Percentiles rank a stretch among this genome's conserved stretches.
Conservation (phyloP, 257 asterid species). For the Eucommia ulmoides region DNA sequence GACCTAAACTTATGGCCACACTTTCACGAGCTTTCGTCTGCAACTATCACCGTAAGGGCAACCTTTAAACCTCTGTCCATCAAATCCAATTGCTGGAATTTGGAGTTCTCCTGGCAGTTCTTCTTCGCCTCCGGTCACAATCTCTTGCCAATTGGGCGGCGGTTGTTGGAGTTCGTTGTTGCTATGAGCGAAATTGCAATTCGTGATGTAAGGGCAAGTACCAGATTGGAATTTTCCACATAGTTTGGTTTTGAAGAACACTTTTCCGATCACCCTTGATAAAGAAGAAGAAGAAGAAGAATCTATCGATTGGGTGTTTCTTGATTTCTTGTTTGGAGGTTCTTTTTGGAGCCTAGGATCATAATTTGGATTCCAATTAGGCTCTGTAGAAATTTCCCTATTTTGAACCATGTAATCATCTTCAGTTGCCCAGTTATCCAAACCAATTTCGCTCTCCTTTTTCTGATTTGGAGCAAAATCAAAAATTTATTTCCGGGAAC, state of each 20-base stretch:
- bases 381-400: too few species aligned
- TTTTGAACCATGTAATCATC: too few species aligned
- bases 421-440: too few species aligned
- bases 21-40: constrained; percentile 15
- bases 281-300: constrained; percentile 30
- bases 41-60: constrained; percentile 19
- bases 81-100: constrained; percentile 11
- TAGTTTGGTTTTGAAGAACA: constrained; percentile 63
- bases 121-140: constrained; percentile 61
- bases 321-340: constrained; percentile 40
- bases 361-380: too few species aligned
- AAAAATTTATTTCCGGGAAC: too few species aligned
- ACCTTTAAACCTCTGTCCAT: constrained; percentile 17
- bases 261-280: constrained; percentile 60
- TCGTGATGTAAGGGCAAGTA: constrained; percentile 61
- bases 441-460: too few species aligned
- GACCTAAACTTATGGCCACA: constrained; percentile 20
- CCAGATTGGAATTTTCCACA: constrained; percentile 73
- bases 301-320: constrained; percentile 34
- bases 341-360: too few species aligned
- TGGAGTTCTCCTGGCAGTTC: constrained; percentile 61
- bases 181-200: constrained; percentile 64
- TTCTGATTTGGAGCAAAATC: too few species aligned
- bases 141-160: constrained; percentile 79
- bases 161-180: constrained; percentile 64